These are phyloP conservation scores for Ascochyta koolunga DNA, from an alignment of 2,329 filamentous ascomycete species.

Conservation along the genomic window DNA sequence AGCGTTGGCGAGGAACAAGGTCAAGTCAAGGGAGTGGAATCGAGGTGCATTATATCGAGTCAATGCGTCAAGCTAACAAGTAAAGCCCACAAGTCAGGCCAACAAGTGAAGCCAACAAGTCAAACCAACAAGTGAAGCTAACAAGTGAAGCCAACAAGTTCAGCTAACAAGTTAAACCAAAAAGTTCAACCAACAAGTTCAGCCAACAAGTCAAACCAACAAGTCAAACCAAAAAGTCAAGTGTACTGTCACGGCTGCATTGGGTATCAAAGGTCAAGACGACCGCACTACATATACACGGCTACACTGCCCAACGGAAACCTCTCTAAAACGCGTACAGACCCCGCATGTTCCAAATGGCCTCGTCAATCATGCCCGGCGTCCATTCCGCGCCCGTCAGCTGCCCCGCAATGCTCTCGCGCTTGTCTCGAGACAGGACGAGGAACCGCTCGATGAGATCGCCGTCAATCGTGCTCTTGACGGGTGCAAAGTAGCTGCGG, in stretches of 20 bases:
- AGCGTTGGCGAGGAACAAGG: too few relatives aligned
- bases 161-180: too few relatives aligned
- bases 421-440: constrained; percentile 82
- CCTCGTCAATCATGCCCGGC: constrained; percentile 92
- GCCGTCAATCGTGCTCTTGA: constrained; percentile 96
- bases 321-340: constrained; percentile 40
- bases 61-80: too few relatives aligned
- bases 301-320: neutral
- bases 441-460: constrained; percentile 94
- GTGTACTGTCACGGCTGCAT: neutral
- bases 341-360: constrained; percentile 64
- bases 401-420: constrained; percentile 93
- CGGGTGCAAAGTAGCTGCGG: constrained; percentile 91
- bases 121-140: too few relatives aligned
- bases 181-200: too few relatives aligned
- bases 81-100: too few relatives aligned
- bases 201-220: too few relatives aligned
- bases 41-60: too few relatives aligned
- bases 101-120: too few relatives aligned
- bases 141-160: too few relatives aligned
- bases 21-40: too few relatives aligned
- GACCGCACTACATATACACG: neutral
- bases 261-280: constrained; percentile 6
- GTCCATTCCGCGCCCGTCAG: constrained; percentile 73
- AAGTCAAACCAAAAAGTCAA: too few relatives aligned